Base-by-base conservation (phyloP, 192 early-diverging fungal genomes). In the Polychytrium aggregatum region DNA sequence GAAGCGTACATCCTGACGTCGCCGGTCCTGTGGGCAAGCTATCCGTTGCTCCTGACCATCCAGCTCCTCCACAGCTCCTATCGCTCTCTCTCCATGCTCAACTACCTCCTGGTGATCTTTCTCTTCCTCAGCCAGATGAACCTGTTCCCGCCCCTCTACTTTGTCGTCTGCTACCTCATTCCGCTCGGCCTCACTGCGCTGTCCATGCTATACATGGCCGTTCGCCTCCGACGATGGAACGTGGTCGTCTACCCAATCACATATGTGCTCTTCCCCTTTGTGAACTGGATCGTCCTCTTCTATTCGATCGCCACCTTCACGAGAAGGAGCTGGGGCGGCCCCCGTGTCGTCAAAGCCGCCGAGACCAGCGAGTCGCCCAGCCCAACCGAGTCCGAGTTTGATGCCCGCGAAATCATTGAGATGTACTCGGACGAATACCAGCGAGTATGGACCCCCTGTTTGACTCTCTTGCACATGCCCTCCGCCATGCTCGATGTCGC, bases 1-100 rank as follows among this genome's bases (percentile, higher is more conserved):
- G 66, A 68, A 45, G 66, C 53, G 13, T 55, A 45, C 11, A 50
- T 68, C 30, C 52, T 68, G 30, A 69, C 52, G 11, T 49, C 62
- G 11, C 66, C 60, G 10, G 30, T 20, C 11, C 25, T 68, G 16
- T 68, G 66, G 66, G 2, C 21, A 3, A 55, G 56, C 18, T 38
- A 52, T 40, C 57, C 57, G 18, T 24, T 59, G 17, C 58, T 59
- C 29, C 2, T 59, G 2, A 16, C 41, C 34, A 25, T 61, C 17
- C 41, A 48, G 17, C 37, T 59, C 33, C 44, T 59, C 27, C 28
- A 50, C 47, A 30, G 17, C 30, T 59, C 56, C 22, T 27, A 56
- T 30, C 1, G 45, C 14, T 59, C 57, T n/a, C 22, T 59, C 14
- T 53, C 59, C 7, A 13, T 61, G 1, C 41, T 59, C 44, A 18